phyloP scores from a whole-genome alignment of 1,284 basidiomycete genomes.

The Kalmanozyma brasiliensis region DNA sequence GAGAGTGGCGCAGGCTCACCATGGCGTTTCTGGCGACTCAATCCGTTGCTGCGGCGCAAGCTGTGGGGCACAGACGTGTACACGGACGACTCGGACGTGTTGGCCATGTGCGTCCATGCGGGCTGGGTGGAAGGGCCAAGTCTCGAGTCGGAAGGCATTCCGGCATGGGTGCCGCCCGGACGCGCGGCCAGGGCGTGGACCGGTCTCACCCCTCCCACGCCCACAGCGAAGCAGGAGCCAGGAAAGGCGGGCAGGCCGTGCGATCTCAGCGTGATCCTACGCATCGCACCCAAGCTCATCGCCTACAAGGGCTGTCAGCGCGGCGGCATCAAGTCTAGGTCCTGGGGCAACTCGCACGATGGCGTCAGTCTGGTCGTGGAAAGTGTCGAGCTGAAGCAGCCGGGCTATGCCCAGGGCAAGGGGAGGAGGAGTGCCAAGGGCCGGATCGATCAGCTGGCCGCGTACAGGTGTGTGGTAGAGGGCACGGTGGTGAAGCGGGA shows the following conservation, averaged over 20 bases:
- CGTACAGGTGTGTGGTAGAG: conserved; percentile 12
- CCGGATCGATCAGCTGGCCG: conserved; percentile 49
- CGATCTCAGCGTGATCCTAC: conserved; percentile 70
- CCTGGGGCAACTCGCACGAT: conserved; percentile 74
- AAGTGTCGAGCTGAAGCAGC: conserved; percentile 68
- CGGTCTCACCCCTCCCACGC: conserved; percentile 13
- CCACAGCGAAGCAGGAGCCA: background rate
- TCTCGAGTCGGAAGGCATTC: conserved; percentile 48
- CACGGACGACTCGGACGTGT: conserved; percentile 74
- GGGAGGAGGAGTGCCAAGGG: conserved; percentile 48
- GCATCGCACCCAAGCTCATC: conserved; percentile 71
- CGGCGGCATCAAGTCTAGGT: conserved; percentile 70
- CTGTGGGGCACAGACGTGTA: conserved; percentile 74
- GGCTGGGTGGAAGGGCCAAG: conserved; percentile 71
- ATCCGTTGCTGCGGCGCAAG: conserved; percentile 62
- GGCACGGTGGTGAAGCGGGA: no score
- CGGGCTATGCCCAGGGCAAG: conserved; percentile 50
- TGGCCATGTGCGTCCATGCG: conserved; percentile 72
- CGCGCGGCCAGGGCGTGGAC: conserved; percentile 59
- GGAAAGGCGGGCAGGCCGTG: conserved; percentile 18
- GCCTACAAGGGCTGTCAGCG: conserved; percentile 71
- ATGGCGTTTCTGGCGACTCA: conserved; percentile 60
- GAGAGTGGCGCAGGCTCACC: conserved; percentile 12
- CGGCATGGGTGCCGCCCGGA: conserved; percentile 57
- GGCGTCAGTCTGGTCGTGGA: conserved; percentile 72